phyloP scores from a whole-genome alignment of 352 stramenopile genomes.

The Pythium biforme region DNA sequence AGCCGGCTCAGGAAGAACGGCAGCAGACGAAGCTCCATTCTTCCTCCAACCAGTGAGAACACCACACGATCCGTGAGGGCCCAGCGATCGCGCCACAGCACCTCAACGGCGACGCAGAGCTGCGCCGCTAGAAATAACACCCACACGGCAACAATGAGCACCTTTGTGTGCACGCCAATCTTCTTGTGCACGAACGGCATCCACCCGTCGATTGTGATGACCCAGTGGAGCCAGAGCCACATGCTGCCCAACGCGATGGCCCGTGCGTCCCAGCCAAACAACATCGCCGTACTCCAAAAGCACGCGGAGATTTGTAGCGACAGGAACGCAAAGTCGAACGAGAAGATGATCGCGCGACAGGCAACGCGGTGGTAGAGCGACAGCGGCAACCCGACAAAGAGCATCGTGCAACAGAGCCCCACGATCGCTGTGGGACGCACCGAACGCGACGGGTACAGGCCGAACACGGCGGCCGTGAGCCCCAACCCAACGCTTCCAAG shows the following conservation, averaged over 20 bases:
- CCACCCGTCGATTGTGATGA: slow-evolving; percentile 20
- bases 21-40: slow-evolving; percentile 8
- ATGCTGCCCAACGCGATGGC: slow-evolving; percentile 11
- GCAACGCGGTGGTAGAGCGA: slow-evolving; percentile 6
- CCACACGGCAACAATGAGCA: slow-evolving; percentile 14
- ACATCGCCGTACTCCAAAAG: neutral
- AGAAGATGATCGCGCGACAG: neutral
- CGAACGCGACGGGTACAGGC: neutral
- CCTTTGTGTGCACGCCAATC: slow-evolving; percentile 18
- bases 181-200: slow-evolving; percentile 14
- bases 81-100: neutral
- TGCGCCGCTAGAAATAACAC: slow-evolving; percentile 11
- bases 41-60: neutral
- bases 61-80: slow-evolving; percentile 14
- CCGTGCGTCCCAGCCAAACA: slow-evolving; percentile 23
- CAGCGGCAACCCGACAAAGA: slow-evolving; percentile 6
- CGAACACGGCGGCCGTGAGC: slow-evolving; percentile 4
- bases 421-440: neutral
- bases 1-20: slow-evolving; percentile 21
- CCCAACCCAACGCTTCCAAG: neutral
- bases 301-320: slow-evolving; percentile 16
- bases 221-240: slow-evolving; percentile 31
- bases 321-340: slow-evolving; percentile 25
- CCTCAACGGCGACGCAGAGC: neutral
- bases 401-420: slow-evolving; percentile 11